Evolutionary conservation across 2,329 filamentous ascomycete species (phyloP), one percentile per base, ranked within the genome.

Genomic region (Atkinsonella hypoxylon): DNA sequence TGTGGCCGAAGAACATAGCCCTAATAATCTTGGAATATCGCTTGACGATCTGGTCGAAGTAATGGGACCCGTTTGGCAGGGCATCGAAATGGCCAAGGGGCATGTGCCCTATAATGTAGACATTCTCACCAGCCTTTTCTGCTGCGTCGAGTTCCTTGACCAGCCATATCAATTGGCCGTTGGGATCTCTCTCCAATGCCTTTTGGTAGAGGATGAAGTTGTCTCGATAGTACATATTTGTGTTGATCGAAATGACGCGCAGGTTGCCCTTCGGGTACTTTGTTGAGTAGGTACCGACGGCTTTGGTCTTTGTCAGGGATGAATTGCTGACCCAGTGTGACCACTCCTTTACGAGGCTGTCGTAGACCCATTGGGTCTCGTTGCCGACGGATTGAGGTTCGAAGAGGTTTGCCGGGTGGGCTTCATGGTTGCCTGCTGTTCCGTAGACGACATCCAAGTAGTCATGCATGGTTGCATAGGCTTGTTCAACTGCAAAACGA

Each of bases 231-330:
- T 75, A 80, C 53, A 80, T 62, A 59, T 81, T 78, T 17, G 76
- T 80, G 66, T 78, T 81, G 56, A 81, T 66, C 4, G 77, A 79
- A 58, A 82, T 79, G 57, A 82, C 64, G 22, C 76, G 71, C 26
- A 82, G 64, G 53, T 77, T 75, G 17, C 67, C 69, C 30, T 61
- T 57, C 5, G 70, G 65, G 44, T 73, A 66, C 46, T 67, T 64
- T 9, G 68, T 67, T 3, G 77, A 75, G 60, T 79, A 81, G 13
- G 67, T 70, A 18, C 75, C 77, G 36, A 72, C 70, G 38, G 67
- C 56, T 36, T 62, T 58, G 13, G 70, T 65, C 3, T 64, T 64
- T 3, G 61, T 57, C 1, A 54, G 46, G 0, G 60, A 61, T 1
- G 61, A 51, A 18, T 53, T 51, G 10, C 70, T 73, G 32, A 78